Base-by-base conservation (phyloP, 106 monocot genomes). In the Triglochin maritima region DNA sequence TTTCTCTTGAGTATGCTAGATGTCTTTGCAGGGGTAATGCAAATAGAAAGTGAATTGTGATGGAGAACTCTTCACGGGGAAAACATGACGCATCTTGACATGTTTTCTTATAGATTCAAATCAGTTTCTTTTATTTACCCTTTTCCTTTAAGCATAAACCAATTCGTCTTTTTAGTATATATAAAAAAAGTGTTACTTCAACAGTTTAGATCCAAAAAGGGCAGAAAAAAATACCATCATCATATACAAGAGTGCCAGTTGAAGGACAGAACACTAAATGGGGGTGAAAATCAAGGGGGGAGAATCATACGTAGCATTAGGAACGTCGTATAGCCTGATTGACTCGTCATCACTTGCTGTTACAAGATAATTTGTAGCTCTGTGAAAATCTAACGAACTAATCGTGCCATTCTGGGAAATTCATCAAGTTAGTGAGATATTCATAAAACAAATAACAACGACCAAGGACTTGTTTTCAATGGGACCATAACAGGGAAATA, bases 331-430 rank as follows among this genome's bases (percentile, higher is more conserved):
- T 2, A 98, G 84, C 29, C 92, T 91, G 74, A 98, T 98, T 45
- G 98, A 98, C 82, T 98, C 98, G 79, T 92, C 88, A 76, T 84
- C 92, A 84, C 92, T 88, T 9, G 98, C 98, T 11, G 98, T 98
- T 15, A 98, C 98, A 44, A 98, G 79, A 79, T 88, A 89, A 78
- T 76, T 84, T 50, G 86, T 75, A 47, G 82, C 60, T 60, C 80
- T 88, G 76, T 98, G 92, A 74, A 84, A 98, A 82, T 98, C 98
- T 86, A 98, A 80, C 17, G 98, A 98, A 78, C 92, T 98, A 59
- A 98, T 98, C 71, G 91, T 88, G 4, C 98, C 88, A 80, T 88
- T 98, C 98, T 98, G 82, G 82, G 57, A 80, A 80, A 9, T 9
- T 60, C 14, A 11, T 10, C 16, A 13, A 13, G n/a, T 5, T 58